These are phyloP conservation scores for Claviceps monticola DNA, from an alignment of 2,329 filamentous ascomycete genomes.

Conservation along the genomic window DNA sequence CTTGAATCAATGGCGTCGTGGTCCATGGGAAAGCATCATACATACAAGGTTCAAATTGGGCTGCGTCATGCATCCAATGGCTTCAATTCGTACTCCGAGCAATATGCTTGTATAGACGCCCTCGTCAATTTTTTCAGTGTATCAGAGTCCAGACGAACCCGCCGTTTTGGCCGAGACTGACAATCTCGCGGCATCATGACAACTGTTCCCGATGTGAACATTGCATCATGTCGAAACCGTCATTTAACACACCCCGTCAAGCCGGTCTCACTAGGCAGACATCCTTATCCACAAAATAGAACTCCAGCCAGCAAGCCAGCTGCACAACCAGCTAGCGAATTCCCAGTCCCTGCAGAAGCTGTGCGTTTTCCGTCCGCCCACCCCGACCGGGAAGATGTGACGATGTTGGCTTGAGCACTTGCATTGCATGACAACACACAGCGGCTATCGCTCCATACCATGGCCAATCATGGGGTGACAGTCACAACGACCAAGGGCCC, in stretches of 20 bases:
- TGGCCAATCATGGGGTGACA: slow-evolving; percentile 17
- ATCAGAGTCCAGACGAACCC: background rate
- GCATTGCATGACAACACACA: slow-evolving; percentile 23
- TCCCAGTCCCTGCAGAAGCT: slow-evolving; percentile 16
- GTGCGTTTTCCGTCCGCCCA: background rate
- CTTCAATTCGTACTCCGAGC: background rate
- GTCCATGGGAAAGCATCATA: no score
- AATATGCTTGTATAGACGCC: background rate
- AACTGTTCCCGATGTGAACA: background rate
- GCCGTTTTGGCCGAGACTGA: background rate
- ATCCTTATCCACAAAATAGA: background rate
- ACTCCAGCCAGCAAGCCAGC: background rate
- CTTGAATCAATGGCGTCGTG: no score
- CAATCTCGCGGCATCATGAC: background rate
- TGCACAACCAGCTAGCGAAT: background rate
- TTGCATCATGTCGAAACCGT: background rate
- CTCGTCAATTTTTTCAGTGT: background rate
- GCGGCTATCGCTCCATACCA: slow-evolving; percentile 25
- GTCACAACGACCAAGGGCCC: slow-evolving; percentile 10
- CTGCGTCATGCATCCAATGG: no score
- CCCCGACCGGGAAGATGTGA: slow-evolving; percentile 6
- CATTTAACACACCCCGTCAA: background rate
- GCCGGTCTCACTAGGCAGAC: background rate
- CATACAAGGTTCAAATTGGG: no score
- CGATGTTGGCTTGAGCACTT: slow-evolving; percentile 21